Percentiles rank a stretch among this genome's conserved stretches.
phyloP scores from a whole-genome alignment of 371 early-diverging fungal species.

The Sporodiniella umbellata region DNA sequence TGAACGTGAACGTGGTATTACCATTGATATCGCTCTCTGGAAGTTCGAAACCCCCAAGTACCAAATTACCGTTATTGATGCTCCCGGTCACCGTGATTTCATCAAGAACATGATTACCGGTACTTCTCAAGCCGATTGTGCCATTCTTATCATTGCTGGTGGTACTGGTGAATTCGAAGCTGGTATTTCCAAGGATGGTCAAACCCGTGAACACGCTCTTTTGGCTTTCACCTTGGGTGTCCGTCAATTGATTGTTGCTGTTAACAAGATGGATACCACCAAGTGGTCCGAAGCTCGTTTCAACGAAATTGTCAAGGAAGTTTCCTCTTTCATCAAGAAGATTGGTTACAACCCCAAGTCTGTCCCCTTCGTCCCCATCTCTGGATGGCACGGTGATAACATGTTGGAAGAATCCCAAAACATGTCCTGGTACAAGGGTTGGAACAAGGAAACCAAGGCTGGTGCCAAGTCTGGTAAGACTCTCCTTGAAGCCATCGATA shows the following conservation, averaged over 20 bases:
- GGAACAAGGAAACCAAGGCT: conserved; percentile 88
- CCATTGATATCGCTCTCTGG: conserved; percentile 97
- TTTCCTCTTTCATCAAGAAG: conserved; percentile 93
- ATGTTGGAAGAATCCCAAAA: conserved; percentile 90
- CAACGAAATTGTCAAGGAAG: conserved; percentile 93
- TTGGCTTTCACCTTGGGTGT: conserved; percentile 97
- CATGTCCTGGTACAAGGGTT: conserved; percentile 98
- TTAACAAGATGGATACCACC: conserved; percentile 99
- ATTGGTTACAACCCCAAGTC: conserved; percentile 92
- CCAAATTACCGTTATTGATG: conserved; percentile 96
- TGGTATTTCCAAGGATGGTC: conserved; percentile 98
- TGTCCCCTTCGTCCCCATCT: conserved; percentile 96
- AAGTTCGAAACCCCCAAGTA: conserved; percentile 98
- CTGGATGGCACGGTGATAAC: conserved; percentile 98
- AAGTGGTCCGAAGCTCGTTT: conserved; percentile 93
- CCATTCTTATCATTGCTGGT: conserved; percentile 95
- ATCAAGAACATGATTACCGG: conserved; percentile 99
- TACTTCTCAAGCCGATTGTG: conserved; percentile 90
- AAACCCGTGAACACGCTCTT: conserved; percentile 99
- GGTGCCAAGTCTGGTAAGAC: conserved; percentile 80
- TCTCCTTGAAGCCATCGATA: conserved; percentile 92
- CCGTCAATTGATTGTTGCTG: conserved; percentile 95
- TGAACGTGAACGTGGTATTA: conserved; percentile 98
- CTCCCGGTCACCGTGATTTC: conserved; percentile 99
- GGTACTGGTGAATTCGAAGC: conserved; percentile 97